Conservation (phyloP, 768 basidiomycete species). For the Boletus insuetus region DNA sequence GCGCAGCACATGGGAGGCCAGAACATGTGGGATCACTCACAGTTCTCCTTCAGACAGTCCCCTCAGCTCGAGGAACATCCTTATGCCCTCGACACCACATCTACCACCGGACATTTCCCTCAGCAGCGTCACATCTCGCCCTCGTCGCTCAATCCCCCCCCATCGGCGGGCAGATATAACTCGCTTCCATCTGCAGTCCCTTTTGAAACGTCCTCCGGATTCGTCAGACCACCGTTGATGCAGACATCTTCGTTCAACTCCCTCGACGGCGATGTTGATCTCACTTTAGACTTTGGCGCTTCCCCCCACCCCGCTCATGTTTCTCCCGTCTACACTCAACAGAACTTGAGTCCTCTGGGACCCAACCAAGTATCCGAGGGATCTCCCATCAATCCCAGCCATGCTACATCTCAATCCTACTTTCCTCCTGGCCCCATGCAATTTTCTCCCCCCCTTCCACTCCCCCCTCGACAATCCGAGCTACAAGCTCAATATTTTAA, state of each 20-base stretch:
- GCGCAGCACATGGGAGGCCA: conserved; percentile 9
- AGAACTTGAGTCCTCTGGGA: conserved; percentile 6
- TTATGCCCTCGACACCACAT: conserved; percentile 15
- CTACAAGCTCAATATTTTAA: conserved; percentile 27
- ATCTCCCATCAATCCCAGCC: conserved; percentile 6
- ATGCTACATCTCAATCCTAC: conserved; percentile 13
- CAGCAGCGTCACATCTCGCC: conserved; percentile 14
- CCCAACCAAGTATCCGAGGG: conserved; percentile 12
- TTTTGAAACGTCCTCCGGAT: conserved; percentile 10
- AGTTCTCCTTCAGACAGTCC: conserved; percentile 14
- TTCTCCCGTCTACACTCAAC: conserved; percentile 16
- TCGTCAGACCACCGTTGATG: conserved; percentile 10
- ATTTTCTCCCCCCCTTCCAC: conserved; percentile 28
- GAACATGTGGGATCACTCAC: conserved; percentile 18
- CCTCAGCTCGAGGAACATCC: conserved; percentile 30
- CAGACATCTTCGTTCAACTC: conserved; percentile 10
- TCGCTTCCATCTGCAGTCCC: conserved; percentile 14
- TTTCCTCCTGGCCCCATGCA: conserved; percentile 29
- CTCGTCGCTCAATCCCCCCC: not conserved
- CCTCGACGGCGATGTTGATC: conserved; percentile 2
- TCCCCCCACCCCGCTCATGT: conserved; percentile 9
- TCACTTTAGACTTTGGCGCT: conserved; percentile 13
- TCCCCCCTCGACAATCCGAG: conserved; percentile 29
- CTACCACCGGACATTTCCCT: not conserved
- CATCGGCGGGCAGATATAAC: conserved; percentile 4